phyloP scores from a whole-genome alignment of 2,329 filamentous ascomycete species.

The Plenodomus tracheiphilus region DNA sequence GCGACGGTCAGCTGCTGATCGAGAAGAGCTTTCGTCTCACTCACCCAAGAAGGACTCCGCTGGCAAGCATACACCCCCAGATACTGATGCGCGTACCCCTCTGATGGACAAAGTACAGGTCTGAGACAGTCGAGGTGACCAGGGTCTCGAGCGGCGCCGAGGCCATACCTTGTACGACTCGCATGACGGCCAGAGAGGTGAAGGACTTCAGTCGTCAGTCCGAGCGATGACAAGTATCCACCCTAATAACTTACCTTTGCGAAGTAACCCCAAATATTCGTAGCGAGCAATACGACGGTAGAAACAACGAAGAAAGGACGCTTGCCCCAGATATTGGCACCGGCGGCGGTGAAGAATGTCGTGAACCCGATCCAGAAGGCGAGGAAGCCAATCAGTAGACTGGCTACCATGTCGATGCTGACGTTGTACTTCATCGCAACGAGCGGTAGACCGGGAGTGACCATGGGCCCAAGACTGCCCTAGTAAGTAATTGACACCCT shows the following conservation, averaged over 20 bases:
- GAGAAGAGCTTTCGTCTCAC: not conserved
- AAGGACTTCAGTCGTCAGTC: conserved; percentile 32
- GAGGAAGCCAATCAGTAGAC: conserved; percentile 44
- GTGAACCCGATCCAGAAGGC: conserved; percentile 46
- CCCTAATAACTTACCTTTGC: conserved; percentile 20
- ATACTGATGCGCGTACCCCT: conserved; percentile 86
- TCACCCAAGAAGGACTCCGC: conserved; percentile 47
- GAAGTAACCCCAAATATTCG: conserved; percentile 48
- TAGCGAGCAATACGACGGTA: conserved; percentile 38
- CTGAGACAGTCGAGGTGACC: conserved; percentile 85
- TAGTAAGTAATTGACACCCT: conserved; percentile 1
- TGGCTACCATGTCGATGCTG: conserved; percentile 44
- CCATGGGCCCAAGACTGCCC: conserved; percentile 46
- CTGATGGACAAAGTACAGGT: conserved; percentile 88
- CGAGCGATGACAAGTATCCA: not conserved
- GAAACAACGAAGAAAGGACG: conserved; percentile 46
- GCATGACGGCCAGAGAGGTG: conserved; percentile 51
- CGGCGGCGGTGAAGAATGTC: conserved; percentile 49
- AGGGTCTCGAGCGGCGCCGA: conserved; percentile 87
- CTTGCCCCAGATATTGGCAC: conserved; percentile 45
- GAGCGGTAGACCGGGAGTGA: conserved; percentile 44
- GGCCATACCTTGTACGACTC: conserved; percentile 83
- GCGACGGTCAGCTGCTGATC: not conserved
- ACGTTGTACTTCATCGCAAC: conserved; percentile 43
- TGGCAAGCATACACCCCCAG: conserved; percentile 44